Evolutionary conservation across 2,329 filamentous ascomycete species (phyloP).

Genomic region (Fusarium sacchari): DNA sequence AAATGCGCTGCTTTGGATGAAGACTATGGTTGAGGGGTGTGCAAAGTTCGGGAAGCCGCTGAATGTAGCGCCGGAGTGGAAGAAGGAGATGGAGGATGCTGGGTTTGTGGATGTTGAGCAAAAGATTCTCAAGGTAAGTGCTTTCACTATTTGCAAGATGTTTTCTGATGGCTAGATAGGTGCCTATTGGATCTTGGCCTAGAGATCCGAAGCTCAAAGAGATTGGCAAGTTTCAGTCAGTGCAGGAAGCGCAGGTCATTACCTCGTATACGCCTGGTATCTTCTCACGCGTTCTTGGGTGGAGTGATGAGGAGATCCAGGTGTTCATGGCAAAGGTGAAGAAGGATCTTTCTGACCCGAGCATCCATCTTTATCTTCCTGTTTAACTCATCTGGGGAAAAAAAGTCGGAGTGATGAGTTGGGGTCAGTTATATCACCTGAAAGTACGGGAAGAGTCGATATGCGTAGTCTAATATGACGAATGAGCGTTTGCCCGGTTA

Average conservation of each 20-base stretch:
- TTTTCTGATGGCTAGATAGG: not conserved
- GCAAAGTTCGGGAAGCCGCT: slow-evolving; percentile 10
- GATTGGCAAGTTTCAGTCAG: slow-evolving; percentile 22
- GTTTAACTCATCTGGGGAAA: slow-evolving; percentile 38
- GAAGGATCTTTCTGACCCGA: slow-evolving; percentile 27
- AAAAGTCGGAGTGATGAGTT: not conserved
- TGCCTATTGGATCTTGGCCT: slow-evolving; percentile 24
- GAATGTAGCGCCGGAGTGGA: slow-evolving; percentile 1
- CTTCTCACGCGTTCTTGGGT: slow-evolving; percentile 35
- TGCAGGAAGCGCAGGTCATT: slow-evolving; percentile 33
- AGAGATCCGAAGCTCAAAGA: slow-evolving; percentile 20
- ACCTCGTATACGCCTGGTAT: slow-evolving; percentile 30
- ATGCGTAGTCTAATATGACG: too few species aligned
- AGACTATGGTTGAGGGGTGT: not conserved
- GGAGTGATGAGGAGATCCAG: slow-evolving; percentile 32
- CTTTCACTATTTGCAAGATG: fast-evolving
- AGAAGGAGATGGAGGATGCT: slow-evolving; percentile 11
- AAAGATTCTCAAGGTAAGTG: slow-evolving; percentile 2
- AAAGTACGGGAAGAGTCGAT: fast-evolving
- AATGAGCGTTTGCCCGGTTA: not conserved
- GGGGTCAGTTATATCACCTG: fast-evolving
- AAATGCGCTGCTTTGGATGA: slow-evolving; percentile 1
- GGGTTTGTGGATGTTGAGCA: slow-evolving; percentile 15
- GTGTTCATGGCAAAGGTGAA: slow-evolving; percentile 36
- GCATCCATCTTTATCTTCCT: slow-evolving; percentile 33